Conservation (phyloP, 305 asterid species). For the Ilex paraguariensis region DNA sequence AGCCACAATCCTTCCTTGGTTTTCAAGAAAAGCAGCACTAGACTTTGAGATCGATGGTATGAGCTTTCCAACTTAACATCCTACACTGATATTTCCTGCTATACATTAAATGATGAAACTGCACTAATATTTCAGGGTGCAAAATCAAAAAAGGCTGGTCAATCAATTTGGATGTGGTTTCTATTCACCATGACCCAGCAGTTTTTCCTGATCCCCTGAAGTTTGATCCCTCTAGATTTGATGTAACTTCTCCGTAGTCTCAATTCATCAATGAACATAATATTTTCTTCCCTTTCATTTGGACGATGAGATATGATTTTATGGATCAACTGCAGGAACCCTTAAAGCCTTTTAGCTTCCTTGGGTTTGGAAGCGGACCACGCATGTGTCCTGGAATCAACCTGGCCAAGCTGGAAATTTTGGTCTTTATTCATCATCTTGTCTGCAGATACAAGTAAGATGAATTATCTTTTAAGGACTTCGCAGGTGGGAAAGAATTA, state of each 20-base stretch:
- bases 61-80: constrained; percentile 6
- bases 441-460: constrained; percentile 70
- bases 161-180: constrained; percentile 72
- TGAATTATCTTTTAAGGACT: background rate
- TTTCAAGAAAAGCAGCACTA: constrained; percentile 77
- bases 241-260: constrained; percentile 29
- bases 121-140: constrained; percentile 32
- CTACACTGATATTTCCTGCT: background rate
- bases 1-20: constrained; percentile 86
- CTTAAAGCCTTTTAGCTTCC: constrained; percentile 67
- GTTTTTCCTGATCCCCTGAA: constrained; percentile 55
- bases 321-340: constrained; percentile 43
- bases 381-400: constrained; percentile 89
- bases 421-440: constrained; percentile 64
- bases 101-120: background rate
- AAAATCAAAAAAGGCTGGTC: constrained; percentile 76
- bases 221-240: constrained; percentile 77
- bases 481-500: too few relatives aligned
- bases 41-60: constrained; percentile 80
- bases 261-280: background rate
- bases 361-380: constrained; percentile 81
- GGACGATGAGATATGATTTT: background rate
- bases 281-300: background rate
- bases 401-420: constrained; percentile 80
- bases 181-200: constrained; percentile 72